A percentile compares a stretch with the other conserved stretches of the same genome.
phyloP scores from a whole-genome alignment of 1,284 basidiomycete genomes.

The Xerocomus nothofagi region DNA sequence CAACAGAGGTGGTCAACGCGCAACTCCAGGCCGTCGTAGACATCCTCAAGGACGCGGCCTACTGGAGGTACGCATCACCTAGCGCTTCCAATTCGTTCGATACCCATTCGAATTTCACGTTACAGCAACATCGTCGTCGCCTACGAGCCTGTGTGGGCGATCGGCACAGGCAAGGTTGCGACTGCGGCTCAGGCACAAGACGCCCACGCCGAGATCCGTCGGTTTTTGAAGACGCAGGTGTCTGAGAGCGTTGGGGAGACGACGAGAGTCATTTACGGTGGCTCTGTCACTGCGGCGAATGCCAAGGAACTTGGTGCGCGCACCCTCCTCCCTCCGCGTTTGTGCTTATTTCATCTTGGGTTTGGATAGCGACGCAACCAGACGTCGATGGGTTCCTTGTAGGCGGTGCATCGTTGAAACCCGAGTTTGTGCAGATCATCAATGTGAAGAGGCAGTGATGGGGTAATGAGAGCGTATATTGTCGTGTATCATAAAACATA shows the following conservation, averaged over 20 bases:
- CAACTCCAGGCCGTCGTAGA: conserved; percentile 83
- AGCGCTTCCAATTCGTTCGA: neutral
- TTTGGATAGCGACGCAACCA: conserved; percentile 57
- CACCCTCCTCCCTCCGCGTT: neutral
- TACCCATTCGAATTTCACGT: neutral
- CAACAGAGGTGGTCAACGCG: conserved; percentile 75
- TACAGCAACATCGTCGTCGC: conserved; percentile 88
- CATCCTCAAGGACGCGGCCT: conserved; percentile 53
- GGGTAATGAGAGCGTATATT: too few species aligned
- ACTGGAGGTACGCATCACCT: conserved; percentile 71
- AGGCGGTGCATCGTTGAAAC: conserved; percentile 96
- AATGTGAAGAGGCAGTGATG: conserved; percentile 54
- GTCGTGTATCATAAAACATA: too few species aligned
- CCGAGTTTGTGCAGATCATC: conserved; percentile 93
- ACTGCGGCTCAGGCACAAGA: conserved; percentile 92
- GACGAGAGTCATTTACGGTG: conserved; percentile 94
- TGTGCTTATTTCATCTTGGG: neutral
- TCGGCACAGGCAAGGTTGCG: conserved; percentile 96
- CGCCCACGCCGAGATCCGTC: conserved; percentile 83
- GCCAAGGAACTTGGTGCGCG: conserved; percentile 80
- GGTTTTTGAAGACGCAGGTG: conserved; percentile 70
- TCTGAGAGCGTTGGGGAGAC: conserved; percentile 70
- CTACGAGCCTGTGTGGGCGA: conserved; percentile 98
- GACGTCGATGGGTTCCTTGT: conserved; percentile 99
- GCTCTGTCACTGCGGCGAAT: conserved; percentile 88